phyloP scores from a whole-genome alignment of 2,329 filamentous ascomycete species.

The Geosmithia flava region DNA sequence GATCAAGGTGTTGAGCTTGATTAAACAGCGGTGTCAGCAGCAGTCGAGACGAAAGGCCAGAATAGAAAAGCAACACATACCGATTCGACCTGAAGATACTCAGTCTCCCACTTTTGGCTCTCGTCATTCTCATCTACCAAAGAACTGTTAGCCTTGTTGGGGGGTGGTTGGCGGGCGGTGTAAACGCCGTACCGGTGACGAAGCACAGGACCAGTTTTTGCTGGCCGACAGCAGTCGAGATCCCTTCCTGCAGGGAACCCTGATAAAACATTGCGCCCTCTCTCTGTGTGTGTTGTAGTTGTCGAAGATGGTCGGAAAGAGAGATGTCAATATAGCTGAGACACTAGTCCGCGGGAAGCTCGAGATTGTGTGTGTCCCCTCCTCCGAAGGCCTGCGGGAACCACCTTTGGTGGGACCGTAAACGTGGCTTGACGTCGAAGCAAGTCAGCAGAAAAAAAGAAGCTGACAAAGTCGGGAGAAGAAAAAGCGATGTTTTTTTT shows the following conservation, averaged over 20 bases:
- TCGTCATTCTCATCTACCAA: slow-evolving; percentile 56
- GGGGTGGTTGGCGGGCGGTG: not conserved
- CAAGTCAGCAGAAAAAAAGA: too few species aligned
- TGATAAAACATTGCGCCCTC: slow-evolving; percentile 60
- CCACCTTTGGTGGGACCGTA: not conserved
- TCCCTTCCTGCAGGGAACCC: slow-evolving; percentile 71
- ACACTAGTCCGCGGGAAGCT: not conserved
- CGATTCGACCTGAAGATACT: slow-evolving; percentile 46
- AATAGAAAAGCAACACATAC: slow-evolving; percentile 31
- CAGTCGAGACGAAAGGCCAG: too few species aligned
- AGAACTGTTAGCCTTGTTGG: slow-evolving; percentile 6
- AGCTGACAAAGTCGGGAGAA: too few species aligned
- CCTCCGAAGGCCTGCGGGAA: too few species aligned
- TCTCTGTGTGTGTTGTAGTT: not conserved
- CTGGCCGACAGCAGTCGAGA: slow-evolving; percentile 60
- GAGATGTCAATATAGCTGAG: not conserved
- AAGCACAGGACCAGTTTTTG: slow-evolving; percentile 76
- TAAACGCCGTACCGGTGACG: slow-evolving; percentile 49
- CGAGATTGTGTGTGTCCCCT: not conserved
- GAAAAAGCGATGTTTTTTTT: not conserved
- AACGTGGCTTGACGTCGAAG: not conserved
- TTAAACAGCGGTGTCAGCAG: slow-evolving; percentile 4
- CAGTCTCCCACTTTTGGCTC: slow-evolving; percentile 60
- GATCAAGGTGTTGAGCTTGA: slow-evolving; percentile 43
- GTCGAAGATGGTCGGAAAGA: not conserved